Conservation (phyloP, 371 early-diverging fungal genomes). For the Actinomortierella wolfii region DNA sequence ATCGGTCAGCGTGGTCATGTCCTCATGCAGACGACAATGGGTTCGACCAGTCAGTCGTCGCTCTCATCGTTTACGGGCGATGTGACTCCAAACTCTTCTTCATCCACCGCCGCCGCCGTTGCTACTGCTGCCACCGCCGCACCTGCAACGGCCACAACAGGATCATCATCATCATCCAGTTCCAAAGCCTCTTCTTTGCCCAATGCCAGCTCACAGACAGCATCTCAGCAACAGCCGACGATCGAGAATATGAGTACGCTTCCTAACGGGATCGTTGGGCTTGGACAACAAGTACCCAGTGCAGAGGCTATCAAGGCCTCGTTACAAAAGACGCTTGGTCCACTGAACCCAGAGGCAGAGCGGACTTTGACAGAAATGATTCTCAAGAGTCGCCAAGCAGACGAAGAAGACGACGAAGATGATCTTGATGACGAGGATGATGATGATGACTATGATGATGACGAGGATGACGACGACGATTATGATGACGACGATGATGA, state of each 20-base stretch:
- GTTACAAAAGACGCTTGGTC: background rate
- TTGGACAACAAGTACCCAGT: background rate
- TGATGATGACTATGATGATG: conserved; percentile 7
- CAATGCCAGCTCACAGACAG: too few relatives aligned
- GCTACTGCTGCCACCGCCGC: background rate
- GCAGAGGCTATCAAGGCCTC: background rate
- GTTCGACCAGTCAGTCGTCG: background rate
- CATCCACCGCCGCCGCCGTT: background rate
- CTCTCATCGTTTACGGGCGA: background rate
- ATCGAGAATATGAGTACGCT: too few relatives aligned
- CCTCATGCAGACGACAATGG: background rate
- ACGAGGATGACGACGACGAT: conserved; percentile 1
- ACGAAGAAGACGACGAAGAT: background rate
- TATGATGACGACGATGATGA: conserved; percentile 4
- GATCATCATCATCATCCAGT: too few relatives aligned
- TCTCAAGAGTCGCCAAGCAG: background rate
- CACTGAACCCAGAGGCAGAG: conserved; percentile 4
- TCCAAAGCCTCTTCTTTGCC: too few relatives aligned
- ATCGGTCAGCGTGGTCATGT: conserved; percentile 8
- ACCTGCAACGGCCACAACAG: background rate
- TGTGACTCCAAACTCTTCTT: background rate
- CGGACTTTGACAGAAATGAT: background rate
- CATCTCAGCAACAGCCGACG: background rate
- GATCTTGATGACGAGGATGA: background rate
- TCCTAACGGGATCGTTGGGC: too few relatives aligned